A percentile compares a stretch with the other conserved stretches of the same genome.
Evolutionary conservation across 768 basidiomycete genomes (phyloP).

Genomic region (Clitopilus passeckerianus): DNA sequence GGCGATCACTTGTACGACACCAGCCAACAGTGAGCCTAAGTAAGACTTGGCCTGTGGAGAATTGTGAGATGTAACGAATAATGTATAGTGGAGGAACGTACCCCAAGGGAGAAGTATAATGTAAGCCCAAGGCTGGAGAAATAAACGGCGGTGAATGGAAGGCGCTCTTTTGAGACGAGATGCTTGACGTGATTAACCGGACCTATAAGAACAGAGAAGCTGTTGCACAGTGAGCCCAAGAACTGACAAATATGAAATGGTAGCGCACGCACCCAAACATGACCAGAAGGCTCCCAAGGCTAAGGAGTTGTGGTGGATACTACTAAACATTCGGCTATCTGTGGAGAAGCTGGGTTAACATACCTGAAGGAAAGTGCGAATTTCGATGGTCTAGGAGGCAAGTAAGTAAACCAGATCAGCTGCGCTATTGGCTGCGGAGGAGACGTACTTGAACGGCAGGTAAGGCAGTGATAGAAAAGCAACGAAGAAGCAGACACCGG

Average conservation of each 20-base stretch:
- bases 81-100: conserved; percentile 32
- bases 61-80: neutral
- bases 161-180: conserved; percentile 71
- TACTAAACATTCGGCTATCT: conserved; percentile 1
- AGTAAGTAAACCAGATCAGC: conserved; percentile 17
- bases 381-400: conserved; percentile 67
- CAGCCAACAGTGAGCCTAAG: conserved; percentile 79
- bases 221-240: conserved; percentile 16
- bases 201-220: conserved; percentile 83
- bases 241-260: neutral
- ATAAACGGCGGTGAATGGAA: conserved; percentile 83
- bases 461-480: conserved; percentile 79
- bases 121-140: conserved; percentile 81
- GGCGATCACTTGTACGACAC: conserved; percentile 79
- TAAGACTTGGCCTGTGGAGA: conserved; percentile 68
- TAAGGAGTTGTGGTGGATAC: conserved; percentile 20
- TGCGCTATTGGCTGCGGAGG: neutral
- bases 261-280: conserved; percentile 80
- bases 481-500: conserved; percentile 89
- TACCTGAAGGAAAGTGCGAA: conserved; percentile 88
- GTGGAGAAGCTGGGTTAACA: conserved; percentile 1
- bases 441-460: conserved; percentile 32
- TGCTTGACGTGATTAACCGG: conserved; percentile 93
- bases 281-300: conserved; percentile 86
- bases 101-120: conserved; percentile 87